phyloP scores from a whole-genome alignment of 75 land plant species.

The Sequoia sempervirens region DNA sequence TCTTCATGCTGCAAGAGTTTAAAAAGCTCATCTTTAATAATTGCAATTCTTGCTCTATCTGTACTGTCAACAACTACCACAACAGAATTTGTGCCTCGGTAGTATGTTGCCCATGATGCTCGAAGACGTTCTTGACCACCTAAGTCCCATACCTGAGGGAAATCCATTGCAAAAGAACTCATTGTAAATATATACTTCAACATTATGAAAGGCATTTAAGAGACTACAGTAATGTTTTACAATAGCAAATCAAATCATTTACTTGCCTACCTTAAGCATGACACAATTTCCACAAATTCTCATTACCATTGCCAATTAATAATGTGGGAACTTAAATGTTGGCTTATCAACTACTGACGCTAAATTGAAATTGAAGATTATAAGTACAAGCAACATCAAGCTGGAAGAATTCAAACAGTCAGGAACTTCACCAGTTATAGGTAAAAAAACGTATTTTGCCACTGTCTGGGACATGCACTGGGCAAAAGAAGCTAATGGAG shows the following conservation, averaged over 20 bases:
- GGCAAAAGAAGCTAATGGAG: not conserved
- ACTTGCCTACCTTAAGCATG: not conserved
- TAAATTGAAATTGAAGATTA: not conserved
- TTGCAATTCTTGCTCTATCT: constrained; percentile 82
- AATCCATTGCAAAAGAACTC: constrained; percentile 3
- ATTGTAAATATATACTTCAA: not conserved
- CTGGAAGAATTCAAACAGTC: not conserved
- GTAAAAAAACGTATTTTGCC: too few relatives aligned
- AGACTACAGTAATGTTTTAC: not conserved
- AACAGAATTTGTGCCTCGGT: constrained; percentile 90
- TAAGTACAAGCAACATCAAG: not conserved
- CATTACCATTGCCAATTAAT: not conserved
- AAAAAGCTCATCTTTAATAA: constrained; percentile 93
- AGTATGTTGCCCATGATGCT: constrained; percentile 95
- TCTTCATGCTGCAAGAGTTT: constrained; percentile 87
- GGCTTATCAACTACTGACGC: not conserved
- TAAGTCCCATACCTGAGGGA: constrained; percentile 86
- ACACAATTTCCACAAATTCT: not conserved
- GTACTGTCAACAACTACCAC: constrained; percentile 92
- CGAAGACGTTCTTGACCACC: constrained; percentile 95
- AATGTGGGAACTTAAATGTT: not conserved
- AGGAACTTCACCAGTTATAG: not conserved
- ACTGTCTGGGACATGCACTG: not conserved
- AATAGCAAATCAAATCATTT: not conserved
- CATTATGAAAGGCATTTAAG: not conserved